Conservation (phyloP, 768 basidiomycete species). For the Agaricus blazei region DNA sequence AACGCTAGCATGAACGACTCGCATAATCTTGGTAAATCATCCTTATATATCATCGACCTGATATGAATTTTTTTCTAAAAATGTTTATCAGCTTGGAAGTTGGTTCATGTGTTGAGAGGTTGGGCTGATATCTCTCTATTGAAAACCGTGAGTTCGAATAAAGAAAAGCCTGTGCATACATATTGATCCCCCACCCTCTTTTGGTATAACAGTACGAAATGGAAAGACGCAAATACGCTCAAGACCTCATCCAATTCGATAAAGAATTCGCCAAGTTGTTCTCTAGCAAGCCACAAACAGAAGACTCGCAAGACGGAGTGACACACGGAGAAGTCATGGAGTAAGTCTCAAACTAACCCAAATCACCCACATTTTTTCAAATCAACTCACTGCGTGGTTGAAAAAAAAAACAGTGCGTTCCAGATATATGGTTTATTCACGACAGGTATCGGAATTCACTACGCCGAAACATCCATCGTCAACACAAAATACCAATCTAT, state of each 20-base stretch:
- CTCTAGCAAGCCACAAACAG: conserved; percentile 58
- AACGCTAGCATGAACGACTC: conserved; percentile 75
- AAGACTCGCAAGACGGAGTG: conserved; percentile 41
- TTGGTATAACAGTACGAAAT: conserved; percentile 48
- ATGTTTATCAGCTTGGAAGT: conserved; percentile 47
- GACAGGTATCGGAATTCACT: conserved; percentile 51
- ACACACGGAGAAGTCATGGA: conserved; percentile 47
- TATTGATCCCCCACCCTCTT: too few relatives aligned
- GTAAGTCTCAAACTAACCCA: conserved; percentile 16
- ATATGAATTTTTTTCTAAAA: neutral
- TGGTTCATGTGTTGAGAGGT: conserved; percentile 51
- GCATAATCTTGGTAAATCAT: conserved; percentile 53
- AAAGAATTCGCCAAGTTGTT: conserved; percentile 60
- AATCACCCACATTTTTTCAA: too few relatives aligned
- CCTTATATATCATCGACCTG: neutral
- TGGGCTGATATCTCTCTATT: conserved; percentile 45
- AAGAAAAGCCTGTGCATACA: too few relatives aligned
- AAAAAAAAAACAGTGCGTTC: conserved; percentile 32
- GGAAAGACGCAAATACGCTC: conserved; percentile 64
- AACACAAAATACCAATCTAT: conserved; percentile 27
- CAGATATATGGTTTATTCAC: conserved; percentile 51
- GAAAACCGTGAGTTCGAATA: conserved; percentile 36
- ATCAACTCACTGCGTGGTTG: too few relatives aligned
- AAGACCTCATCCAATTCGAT: conserved; percentile 72
- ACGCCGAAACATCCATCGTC: conserved; percentile 42